These are phyloP conservation scores for Primulina eburnea DNA, from an alignment of 257 asterid species.

Conservation along the genomic window DNA sequence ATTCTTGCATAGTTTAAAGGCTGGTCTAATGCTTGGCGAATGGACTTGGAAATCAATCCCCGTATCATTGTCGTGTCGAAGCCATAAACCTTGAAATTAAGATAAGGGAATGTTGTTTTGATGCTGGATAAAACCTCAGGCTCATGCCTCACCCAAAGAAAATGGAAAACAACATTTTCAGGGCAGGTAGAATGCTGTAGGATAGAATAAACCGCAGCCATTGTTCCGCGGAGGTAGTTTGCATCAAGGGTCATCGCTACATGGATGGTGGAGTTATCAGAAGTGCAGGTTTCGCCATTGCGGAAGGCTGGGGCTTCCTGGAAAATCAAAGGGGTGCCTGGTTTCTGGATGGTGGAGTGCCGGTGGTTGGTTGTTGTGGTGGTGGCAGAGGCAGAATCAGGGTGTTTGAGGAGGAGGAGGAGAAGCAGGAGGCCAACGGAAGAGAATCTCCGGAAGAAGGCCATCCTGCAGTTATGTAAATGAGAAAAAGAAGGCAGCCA, in stretches of 20 bases:
- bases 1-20: constrained; percentile 64
- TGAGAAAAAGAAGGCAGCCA: constrained; percentile 46
- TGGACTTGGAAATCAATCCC: constrained; percentile 60
- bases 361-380: not conserved
- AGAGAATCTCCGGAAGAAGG: constrained; percentile 44
- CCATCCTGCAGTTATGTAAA: constrained; percentile 56
- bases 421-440: constrained; percentile 63
- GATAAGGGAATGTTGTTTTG: constrained; percentile 54
- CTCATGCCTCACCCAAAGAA: constrained; percentile 39
- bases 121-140: constrained; percentile 45
- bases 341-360: constrained; percentile 26
- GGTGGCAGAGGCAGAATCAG: constrained; percentile 13
- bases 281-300: constrained; percentile 42
- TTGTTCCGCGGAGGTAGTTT: constrained; percentile 63
- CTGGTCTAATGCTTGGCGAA: constrained; percentile 67
- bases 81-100: constrained; percentile 48
- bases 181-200: constrained; percentile 67
- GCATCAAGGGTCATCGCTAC: constrained; percentile 74
- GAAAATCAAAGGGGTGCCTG: constrained; percentile 25
- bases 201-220: constrained; percentile 69
- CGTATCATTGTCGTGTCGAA: constrained; percentile 39
- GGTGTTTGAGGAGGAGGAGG: constrained; percentile 22
- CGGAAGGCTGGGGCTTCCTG: constrained; percentile 72
- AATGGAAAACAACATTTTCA: constrained; percentile 54
- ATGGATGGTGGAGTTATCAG: constrained; percentile 34